Evolutionary conservation across 2,329 filamentous ascomycete species (phyloP).

Genomic region (Coleophoma crateriformis): DNA sequence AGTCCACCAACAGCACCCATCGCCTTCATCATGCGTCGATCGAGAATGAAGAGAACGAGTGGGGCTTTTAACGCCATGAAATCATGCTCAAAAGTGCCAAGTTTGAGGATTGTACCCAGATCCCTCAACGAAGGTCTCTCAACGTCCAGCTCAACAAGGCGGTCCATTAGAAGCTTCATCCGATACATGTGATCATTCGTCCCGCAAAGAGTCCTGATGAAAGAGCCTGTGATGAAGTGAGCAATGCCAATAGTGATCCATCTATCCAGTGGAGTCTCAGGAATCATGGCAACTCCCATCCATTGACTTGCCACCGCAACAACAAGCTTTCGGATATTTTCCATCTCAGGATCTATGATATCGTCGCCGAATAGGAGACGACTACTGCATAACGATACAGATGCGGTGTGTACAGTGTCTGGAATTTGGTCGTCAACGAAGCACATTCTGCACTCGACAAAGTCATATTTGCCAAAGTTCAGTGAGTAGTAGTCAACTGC

Average conservation of each 20-base stretch:
- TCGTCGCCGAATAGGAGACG: slow-evolving; percentile 79
- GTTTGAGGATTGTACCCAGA: slow-evolving; percentile 69
- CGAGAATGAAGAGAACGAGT: slow-evolving; percentile 87
- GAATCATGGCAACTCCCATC: slow-evolving; percentile 88
- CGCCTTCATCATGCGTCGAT: slow-evolving; percentile 83
- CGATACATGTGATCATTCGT: slow-evolving; percentile 93
- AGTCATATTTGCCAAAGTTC: slow-evolving; percentile 86
- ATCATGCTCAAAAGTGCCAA: slow-evolving; percentile 81
- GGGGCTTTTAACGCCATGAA: slow-evolving; percentile 90
- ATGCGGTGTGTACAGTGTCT: slow-evolving; percentile 73
- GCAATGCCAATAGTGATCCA: slow-evolving; percentile 90
- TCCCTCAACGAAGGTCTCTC: slow-evolving; percentile 77
- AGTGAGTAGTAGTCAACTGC: slow-evolving; percentile 90
- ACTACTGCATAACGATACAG: slow-evolving; percentile 81
- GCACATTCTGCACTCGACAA: slow-evolving; percentile 84
- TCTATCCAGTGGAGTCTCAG: slow-evolving; percentile 71
- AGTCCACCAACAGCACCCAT: slow-evolving; percentile 74
- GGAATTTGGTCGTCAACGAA: slow-evolving; percentile 86
- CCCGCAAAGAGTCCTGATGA: slow-evolving; percentile 84
- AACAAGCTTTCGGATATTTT: slow-evolving; percentile 74
- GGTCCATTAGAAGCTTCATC: slow-evolving; percentile 79
- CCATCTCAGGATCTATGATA: slow-evolving; percentile 79
- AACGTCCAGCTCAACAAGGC: slow-evolving; percentile 74
- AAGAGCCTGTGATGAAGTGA: slow-evolving; percentile 91
- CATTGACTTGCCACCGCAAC: slow-evolving; percentile 87